Evolutionary conservation across 306 rosid genomes (phyloP).

Genomic region (Prosopis cineraria): DNA sequence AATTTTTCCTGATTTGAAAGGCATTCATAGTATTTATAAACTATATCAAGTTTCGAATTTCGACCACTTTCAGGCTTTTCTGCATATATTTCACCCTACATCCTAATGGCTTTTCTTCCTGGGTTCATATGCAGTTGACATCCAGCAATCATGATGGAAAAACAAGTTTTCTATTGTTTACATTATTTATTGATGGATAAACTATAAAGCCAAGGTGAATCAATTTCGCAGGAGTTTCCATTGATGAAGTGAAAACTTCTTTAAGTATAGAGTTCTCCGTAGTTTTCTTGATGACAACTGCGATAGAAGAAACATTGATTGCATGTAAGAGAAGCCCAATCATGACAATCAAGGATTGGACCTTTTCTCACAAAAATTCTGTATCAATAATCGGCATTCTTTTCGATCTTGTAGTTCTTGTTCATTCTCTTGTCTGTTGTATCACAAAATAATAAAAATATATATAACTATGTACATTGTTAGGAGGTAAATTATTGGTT

Average conservation of each 20-base stretch:
- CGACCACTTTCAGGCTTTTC: background rate
- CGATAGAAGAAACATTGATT: conserved; percentile 9
- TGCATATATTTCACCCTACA: background rate
- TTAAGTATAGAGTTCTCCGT: background rate
- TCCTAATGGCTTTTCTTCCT: conserved; percentile 16
- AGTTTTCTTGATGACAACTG: background rate
- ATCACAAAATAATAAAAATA: background rate
- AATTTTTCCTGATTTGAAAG: background rate
- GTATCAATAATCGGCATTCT: no score
- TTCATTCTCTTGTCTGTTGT: background rate
- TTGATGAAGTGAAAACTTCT: conserved; percentile 12
- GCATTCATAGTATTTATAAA: background rate
- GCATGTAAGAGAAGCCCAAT: background rate
- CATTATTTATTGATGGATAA: conserved; percentile 1
- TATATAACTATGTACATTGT: no score
- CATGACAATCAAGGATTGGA: no score
- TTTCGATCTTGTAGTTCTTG: no score
- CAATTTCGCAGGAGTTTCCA: conserved; percentile 9
- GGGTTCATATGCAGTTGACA: conserved; percentile 28
- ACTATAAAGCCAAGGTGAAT: background rate
- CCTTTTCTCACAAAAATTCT: no score
- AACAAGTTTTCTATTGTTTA: background rate
- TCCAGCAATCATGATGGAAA: background rate
- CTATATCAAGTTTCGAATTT: background rate
- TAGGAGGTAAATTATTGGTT: background rate